phyloP scores from a whole-genome alignment of 352 stramenopile species.

The Thraustotheca clavata region DNA sequence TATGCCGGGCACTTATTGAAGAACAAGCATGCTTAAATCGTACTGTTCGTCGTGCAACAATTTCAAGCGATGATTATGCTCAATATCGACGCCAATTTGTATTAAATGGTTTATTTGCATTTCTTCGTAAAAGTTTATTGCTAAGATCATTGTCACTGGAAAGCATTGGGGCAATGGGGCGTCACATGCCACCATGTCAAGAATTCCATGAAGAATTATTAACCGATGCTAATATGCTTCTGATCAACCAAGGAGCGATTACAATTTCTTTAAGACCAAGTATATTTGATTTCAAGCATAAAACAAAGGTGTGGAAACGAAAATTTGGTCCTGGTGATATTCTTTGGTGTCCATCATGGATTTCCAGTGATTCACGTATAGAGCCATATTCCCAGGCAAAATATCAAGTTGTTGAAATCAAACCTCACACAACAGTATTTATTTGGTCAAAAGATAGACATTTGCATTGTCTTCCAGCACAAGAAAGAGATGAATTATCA shows the following conservation, averaged over 20 bases:
- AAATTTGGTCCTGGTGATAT: slow-evolving; percentile 10
- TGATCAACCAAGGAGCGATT: slow-evolving; percentile 2
- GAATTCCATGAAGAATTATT: background rate
- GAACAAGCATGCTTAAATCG: slow-evolving; percentile 6
- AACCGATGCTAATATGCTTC: background rate
- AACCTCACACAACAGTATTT: slow-evolving; percentile 1
- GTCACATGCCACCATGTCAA: background rate
- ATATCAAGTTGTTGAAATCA: background rate
- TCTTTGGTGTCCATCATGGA: slow-evolving; percentile 17
- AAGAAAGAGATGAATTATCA: background rate
- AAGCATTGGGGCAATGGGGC: background rate
- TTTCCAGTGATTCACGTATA: slow-evolving; percentile 7
- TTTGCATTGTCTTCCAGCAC: background rate
- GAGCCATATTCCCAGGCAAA: background rate
- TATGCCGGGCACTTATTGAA: slow-evolving; percentile 7
- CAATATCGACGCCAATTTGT: background rate
- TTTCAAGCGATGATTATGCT: background rate
- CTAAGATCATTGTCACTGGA: slow-evolving; percentile 3
- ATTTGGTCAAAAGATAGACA: slow-evolving; percentile 6
- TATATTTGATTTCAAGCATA: background rate
- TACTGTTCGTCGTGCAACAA: background rate
- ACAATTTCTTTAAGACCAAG: background rate
- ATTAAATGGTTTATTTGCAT: slow-evolving; percentile 7
- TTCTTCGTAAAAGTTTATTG: background rate
- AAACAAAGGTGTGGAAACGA: background rate